These are phyloP conservation scores for Fusarium drepaniforme DNA, from an alignment of 2,329 filamentous ascomycete species.

Conservation along the genomic window DNA sequence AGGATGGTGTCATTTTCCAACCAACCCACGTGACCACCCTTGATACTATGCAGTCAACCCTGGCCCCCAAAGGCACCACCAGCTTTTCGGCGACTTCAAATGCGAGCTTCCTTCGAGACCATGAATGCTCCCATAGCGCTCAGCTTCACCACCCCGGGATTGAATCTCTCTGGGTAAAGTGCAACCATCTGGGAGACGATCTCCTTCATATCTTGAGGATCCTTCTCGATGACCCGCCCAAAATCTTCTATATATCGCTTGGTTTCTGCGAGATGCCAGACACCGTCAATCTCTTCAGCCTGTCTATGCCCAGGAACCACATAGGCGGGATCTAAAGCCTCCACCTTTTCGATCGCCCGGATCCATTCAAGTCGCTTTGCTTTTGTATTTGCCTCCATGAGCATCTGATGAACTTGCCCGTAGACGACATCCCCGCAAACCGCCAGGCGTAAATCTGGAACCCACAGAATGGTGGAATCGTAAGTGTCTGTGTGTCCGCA, in stretches of 20 bases:
- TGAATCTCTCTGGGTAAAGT: neutral
- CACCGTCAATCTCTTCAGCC: neutral
- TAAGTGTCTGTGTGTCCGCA: slow-evolving; percentile 15
- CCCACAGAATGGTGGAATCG: slow-evolving; percentile 1
- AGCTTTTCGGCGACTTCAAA: neutral
- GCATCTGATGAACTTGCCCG: slow-evolving; percentile 9
- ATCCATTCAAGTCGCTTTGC: slow-evolving; percentile 10
- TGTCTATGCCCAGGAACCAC: slow-evolving; percentile 7
- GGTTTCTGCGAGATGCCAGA: neutral
- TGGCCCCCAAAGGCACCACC: too few species aligned
- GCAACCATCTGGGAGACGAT: neutral
- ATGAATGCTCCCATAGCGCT: neutral
- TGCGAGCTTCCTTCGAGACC: neutral
- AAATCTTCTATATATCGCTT: slow-evolving; percentile 8
- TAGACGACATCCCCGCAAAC: slow-evolving; percentile 13
- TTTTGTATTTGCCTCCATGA: neutral
- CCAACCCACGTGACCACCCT: too few species aligned
- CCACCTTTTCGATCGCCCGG: slow-evolving; percentile 7
- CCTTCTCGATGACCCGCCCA: slow-evolving; percentile 12
- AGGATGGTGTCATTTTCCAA: neutral
- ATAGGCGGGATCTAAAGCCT: neutral
- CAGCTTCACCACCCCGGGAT: neutral
- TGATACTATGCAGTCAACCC: too few species aligned
- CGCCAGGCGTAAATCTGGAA: slow-evolving; percentile 2
- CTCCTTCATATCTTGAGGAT: neutral